Conservation (phyloP, 2,329 filamentous ascomycete species). For the Chrysosporium queenslandicum region DNA sequence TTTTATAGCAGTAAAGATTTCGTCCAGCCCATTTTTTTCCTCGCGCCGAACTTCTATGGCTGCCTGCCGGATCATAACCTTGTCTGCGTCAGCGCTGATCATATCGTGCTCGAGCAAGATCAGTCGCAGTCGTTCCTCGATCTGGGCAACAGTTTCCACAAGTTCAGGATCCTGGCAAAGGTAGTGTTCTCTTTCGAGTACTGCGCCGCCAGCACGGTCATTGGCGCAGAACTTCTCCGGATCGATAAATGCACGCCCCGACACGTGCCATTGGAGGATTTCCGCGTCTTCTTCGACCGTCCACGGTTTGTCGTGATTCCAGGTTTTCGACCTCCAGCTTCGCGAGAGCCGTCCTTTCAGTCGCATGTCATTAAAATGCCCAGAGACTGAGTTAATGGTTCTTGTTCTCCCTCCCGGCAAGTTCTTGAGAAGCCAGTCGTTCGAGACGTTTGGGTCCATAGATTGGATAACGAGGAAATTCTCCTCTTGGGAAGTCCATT, state of each 20-base stretch:
- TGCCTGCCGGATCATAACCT: not conserved
- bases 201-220: slow-evolving; percentile 15
- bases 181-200: slow-evolving; percentile 14
- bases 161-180: slow-evolving; percentile 14
- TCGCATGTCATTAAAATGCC: slow-evolving; percentile 16
- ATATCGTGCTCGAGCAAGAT: slow-evolving; percentile 9
- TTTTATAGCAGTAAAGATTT: slow-evolving; percentile 4
- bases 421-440: slow-evolving; percentile 14
- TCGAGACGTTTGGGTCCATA: slow-evolving; percentile 12
- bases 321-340: slow-evolving; percentile 14
- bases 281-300: slow-evolving; percentile 18
- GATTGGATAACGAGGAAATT: slow-evolving; percentile 15
- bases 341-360: slow-evolving; percentile 8
- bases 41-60: slow-evolving; percentile 5
- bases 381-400: slow-evolving; percentile 10
- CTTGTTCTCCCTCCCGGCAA: slow-evolving; percentile 12
- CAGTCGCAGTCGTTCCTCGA: slow-evolving; percentile 9
- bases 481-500: slow-evolving; percentile 17
- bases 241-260: slow-evolving; percentile 14
- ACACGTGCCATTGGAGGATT: slow-evolving; percentile 18
- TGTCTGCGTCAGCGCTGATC: slow-evolving; percentile 1
- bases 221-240: slow-evolving; percentile 14
- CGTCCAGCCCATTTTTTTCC: slow-evolving; percentile 2
- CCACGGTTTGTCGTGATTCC: slow-evolving; percentile 10
- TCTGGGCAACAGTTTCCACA: slow-evolving; percentile 6